Conservation (phyloP, 2,329 filamentous ascomycete genomes). For the Trichoderma harzianum region DNA sequence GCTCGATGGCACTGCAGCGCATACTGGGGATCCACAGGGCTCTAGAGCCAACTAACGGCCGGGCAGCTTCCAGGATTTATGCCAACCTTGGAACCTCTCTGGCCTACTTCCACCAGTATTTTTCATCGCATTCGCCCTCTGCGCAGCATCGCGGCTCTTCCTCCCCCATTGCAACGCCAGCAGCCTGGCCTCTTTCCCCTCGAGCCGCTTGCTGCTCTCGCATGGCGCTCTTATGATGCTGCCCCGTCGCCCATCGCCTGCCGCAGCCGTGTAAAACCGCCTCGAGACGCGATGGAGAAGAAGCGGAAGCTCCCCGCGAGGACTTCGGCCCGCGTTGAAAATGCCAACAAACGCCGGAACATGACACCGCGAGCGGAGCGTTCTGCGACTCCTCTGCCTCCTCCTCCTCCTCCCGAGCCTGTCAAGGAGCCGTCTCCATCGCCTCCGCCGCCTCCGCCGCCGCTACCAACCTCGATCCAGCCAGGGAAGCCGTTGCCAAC, state of each 20-base stretch:
- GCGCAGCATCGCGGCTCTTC: not conserved
- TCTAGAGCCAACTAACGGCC: slow-evolving; percentile 3
- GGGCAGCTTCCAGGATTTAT: slow-evolving; percentile 15
- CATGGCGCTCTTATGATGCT: slow-evolving; percentile 34
- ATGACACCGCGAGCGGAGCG: slow-evolving; percentile 53
- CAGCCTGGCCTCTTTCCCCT: slow-evolving; percentile 3
- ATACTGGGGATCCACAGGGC: not conserved
- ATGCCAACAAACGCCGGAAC: slow-evolving; percentile 58
- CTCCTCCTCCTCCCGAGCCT: slow-evolving; percentile 29
- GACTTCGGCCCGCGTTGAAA: slow-evolving; percentile 58
- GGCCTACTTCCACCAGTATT: not conserved
- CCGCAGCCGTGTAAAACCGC: slow-evolving; percentile 18
- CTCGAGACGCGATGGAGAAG: slow-evolving; percentile 51
- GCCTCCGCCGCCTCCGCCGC: slow-evolving; percentile 30
- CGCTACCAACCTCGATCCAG: slow-evolving; percentile 60
- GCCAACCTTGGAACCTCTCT: not conserved
- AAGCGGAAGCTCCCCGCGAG: slow-evolving; percentile 64
- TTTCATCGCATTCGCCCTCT: slow-evolving; percentile 9
- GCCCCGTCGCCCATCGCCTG: slow-evolving; percentile 17
- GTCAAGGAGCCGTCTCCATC: slow-evolving; percentile 31
- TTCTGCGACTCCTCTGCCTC: slow-evolving; percentile 44
- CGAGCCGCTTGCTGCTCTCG: slow-evolving; percentile 20
- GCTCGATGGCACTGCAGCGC: slow-evolving; percentile 15
- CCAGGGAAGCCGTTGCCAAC: slow-evolving; percentile 69
- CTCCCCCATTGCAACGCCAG: not conserved